Conservation (phyloP, 345 rosid genomes). For the Schrenkiella parvula region DNA sequence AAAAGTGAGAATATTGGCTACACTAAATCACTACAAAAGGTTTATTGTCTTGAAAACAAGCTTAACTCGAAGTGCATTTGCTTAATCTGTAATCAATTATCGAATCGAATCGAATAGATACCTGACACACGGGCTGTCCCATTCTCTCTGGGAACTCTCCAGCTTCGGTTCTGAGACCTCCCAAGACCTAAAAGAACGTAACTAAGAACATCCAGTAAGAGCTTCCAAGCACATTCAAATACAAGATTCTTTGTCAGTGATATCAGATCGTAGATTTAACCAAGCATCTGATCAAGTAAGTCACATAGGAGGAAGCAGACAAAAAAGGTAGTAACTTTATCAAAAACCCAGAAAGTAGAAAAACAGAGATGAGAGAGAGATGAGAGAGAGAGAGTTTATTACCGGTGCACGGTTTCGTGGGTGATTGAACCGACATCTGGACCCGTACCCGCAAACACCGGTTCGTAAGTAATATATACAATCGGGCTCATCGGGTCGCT, state of each 20-base stretch:
- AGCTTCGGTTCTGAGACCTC: constrained; percentile 49
- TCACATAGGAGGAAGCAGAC: constrained; percentile 5
- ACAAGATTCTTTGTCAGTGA: constrained; percentile 1
- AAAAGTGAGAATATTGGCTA: not conserved
- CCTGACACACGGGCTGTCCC: constrained; percentile 89
- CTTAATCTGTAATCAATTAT: not conserved
- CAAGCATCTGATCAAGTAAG: constrained; percentile 5
- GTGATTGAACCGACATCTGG: constrained; percentile 93
- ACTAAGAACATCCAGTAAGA: constrained; percentile 21
- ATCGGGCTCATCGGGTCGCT: constrained; percentile 66
- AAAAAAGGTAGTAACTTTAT: constrained; percentile 31
- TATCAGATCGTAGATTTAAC: constrained; percentile 4
- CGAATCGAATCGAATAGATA: constrained; percentile 15
- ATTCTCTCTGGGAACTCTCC: constrained; percentile 70
- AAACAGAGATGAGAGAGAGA: constrained; percentile 11
- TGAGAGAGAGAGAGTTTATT: constrained; percentile 17
- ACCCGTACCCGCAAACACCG: constrained; percentile 78
- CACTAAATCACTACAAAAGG: not conserved
- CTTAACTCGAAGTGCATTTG: not conserved
- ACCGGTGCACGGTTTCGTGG: constrained; percentile 79
- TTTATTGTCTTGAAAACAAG: not conserved
- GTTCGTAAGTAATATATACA: constrained; percentile 78
- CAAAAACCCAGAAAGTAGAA: constrained; percentile 16
- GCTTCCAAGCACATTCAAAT: not conserved
- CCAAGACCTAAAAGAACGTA: constrained; percentile 47